Conservation (phyloP, 2,329 filamentous ascomycete genomes). For the Onygenales sp. region DNA sequence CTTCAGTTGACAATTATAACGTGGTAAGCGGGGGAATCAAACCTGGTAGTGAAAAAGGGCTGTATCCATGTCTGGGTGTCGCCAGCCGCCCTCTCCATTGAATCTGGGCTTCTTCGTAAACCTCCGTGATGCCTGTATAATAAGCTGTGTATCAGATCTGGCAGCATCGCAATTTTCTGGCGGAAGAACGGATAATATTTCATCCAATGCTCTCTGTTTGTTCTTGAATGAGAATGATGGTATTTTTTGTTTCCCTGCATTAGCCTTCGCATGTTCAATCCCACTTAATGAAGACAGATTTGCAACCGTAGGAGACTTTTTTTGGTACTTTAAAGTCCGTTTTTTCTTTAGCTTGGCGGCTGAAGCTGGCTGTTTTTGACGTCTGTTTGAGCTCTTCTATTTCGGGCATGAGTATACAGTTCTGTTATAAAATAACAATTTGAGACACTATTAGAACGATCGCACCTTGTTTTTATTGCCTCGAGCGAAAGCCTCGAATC, state of each 20-base stretch:
- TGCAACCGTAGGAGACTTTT: background rate
- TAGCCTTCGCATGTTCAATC: constrained; percentile 19
- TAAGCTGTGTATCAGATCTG: constrained; percentile 15
- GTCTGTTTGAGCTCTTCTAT: background rate
- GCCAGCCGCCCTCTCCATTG: constrained; percentile 24
- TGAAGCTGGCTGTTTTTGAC: background rate
- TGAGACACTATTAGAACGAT: too few species aligned
- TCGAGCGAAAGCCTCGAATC: background rate
- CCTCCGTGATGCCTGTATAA: constrained; percentile 20
- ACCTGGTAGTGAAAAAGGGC: constrained; percentile 29
- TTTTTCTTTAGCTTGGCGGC: background rate
- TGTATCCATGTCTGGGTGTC: constrained; percentile 22
- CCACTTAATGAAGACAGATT: constrained; percentile 14
- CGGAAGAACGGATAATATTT: constrained; percentile 24
- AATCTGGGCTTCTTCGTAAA: constrained; percentile 18
- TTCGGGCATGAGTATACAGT: background rate
- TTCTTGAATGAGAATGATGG: constrained; percentile 16
- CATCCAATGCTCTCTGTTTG: constrained; percentile 21
- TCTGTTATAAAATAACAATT: background rate
- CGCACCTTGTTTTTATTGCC: background rate
- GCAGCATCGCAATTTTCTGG: constrained; percentile 15
- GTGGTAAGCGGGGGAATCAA: background rate
- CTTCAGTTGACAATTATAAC: constrained; percentile 4
- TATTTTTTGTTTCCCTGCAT: constrained; percentile 14
- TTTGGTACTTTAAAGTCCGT: background rate